Conservation (phyloP, 2,329 filamentous ascomycete species). For the Penicillium italicum region DNA sequence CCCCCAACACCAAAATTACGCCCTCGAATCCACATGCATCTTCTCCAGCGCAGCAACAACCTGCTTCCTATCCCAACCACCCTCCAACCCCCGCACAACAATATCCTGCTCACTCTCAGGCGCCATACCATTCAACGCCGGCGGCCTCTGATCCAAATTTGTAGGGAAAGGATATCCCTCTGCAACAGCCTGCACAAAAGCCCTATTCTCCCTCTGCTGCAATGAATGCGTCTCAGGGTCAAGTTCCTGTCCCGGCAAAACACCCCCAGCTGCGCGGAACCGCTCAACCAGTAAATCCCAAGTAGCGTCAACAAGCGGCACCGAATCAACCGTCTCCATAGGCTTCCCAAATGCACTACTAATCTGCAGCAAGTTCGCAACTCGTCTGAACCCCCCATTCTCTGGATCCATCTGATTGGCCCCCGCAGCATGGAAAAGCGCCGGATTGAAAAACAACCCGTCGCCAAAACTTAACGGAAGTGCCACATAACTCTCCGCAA, state of each 20-base stretch:
- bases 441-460: conserved; percentile 62
- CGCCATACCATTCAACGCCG: conserved; percentile 56
- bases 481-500: conserved; percentile 52
- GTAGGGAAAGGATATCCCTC: conserved; percentile 63
- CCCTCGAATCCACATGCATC: conserved; percentile 37
- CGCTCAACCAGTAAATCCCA: conserved; percentile 54
- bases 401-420: conserved; percentile 45
- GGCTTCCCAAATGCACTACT: conserved; percentile 61
- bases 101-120: conserved; percentile 58
- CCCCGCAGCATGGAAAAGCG: conserved; percentile 61
- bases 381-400: conserved; percentile 45
- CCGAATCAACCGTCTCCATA: conserved; percentile 59
- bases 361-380: conserved; percentile 61
- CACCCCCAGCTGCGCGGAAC: conserved; percentile 35
- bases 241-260: conserved; percentile 18
- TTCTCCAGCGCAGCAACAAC: conserved; percentile 43
- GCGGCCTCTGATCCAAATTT: conserved; percentile 57
- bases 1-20: not conserved
- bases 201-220: conserved; percentile 41
- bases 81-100: conserved; percentile 44
- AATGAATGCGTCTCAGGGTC: conserved; percentile 7
- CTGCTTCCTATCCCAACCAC: conserved; percentile 39
- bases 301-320: conserved; percentile 51
- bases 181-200: conserved; percentile 51
- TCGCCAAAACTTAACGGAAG: conserved; percentile 55